Evolutionary conservation across 1,284 basidiomycete genomes (phyloP).

Genomic region (Austroboletus niveus): DNA sequence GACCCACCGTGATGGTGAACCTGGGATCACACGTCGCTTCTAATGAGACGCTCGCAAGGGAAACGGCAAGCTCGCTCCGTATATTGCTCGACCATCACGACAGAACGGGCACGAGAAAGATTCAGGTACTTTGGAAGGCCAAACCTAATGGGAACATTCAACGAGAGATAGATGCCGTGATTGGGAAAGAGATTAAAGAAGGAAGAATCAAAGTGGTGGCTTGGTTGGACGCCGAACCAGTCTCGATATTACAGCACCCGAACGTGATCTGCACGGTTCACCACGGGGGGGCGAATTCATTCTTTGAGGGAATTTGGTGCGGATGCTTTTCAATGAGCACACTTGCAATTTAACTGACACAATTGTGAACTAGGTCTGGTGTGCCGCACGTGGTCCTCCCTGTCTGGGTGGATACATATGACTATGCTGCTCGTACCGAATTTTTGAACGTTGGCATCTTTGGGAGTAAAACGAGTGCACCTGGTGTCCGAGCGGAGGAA

Average conservation of each 20-base stretch:
- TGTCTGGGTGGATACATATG: constrained; percentile 17
- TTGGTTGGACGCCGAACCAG: not conserved
- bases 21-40: not conserved
- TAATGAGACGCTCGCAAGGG: not conserved
- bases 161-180: not conserved
- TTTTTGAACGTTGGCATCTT: constrained; percentile 13
- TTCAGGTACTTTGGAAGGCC: not conserved
- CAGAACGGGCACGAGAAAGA: not conserved
- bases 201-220: constrained; percentile 1
- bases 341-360: not conserved
- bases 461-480: constrained; percentile 5
- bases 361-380: constrained; percentile 3
- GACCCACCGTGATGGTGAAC: not conserved
- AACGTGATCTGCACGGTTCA: not conserved
- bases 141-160: not conserved
- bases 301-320: not conserved
- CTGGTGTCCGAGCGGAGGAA: constrained; percentile 10
- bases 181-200: not conserved
- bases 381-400: constrained; percentile 12
- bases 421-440: constrained; percentile 9
- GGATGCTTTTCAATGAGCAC: not conserved
- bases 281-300: not conserved
- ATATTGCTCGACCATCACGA: not conserved
- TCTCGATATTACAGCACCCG: not conserved
- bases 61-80: not conserved